These are phyloP conservation scores for Fusarium sp. DNA, from an alignment of 2,329 filamentous ascomycete genomes.

Conservation along the genomic window DNA sequence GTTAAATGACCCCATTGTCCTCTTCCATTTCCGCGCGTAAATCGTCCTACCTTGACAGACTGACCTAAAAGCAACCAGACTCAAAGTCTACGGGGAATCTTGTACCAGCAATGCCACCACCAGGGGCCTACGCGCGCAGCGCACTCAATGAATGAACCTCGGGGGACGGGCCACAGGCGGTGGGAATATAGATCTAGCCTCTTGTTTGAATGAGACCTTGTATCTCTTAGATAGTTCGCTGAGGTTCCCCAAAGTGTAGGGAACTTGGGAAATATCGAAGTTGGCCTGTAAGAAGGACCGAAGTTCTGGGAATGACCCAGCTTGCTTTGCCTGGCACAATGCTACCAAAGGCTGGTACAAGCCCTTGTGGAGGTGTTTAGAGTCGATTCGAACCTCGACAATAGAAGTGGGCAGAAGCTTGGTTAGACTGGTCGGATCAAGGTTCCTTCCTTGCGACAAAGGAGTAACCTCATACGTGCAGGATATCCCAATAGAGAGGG, in stretches of 20 bases:
- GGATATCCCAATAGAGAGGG: not conserved
- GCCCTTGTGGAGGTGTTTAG: not conserved
- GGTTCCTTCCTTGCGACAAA: too few relatives aligned
- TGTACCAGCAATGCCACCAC: fast-evolving
- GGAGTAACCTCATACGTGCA: too few relatives aligned
- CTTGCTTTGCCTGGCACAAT: not conserved
- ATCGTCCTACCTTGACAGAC: too few relatives aligned
- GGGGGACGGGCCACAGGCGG: not conserved
- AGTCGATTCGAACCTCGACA: not conserved
- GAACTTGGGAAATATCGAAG: not conserved
- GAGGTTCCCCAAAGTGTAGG: not conserved
- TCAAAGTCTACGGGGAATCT: too few relatives aligned
- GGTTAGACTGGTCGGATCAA: not conserved
- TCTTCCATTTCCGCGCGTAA: not conserved
- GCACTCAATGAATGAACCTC: fast-evolving
- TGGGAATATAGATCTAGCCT: not conserved
- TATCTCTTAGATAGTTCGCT: not conserved
- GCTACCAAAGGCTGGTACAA: not conserved
- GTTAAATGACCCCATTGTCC: not conserved
- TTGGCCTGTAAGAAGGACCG: not conserved
- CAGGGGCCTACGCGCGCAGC: too few relatives aligned
- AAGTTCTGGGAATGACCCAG: not conserved
- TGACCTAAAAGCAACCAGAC: not conserved
- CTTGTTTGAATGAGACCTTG: not conserved
- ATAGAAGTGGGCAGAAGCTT: not conserved